phyloP scores from a whole-genome alignment of 352 stramenopile species.

The Phytophthora colocasiae region DNA sequence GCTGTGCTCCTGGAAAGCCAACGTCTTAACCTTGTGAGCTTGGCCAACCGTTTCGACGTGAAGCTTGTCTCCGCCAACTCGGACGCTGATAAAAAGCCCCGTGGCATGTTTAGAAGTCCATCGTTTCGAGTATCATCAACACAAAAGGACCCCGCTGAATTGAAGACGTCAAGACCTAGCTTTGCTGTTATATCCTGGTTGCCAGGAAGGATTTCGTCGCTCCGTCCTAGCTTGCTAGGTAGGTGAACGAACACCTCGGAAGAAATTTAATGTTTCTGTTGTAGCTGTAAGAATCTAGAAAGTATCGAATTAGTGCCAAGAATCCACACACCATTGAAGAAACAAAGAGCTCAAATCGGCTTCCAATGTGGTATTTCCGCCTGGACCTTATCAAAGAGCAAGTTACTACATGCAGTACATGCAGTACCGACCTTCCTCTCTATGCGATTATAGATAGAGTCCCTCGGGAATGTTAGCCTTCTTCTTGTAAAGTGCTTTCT shows the following conservation, averaged over 20 bases:
- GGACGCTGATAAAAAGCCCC: constrained; percentile 23
- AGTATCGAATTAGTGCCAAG: constrained; percentile 29
- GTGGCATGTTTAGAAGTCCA: constrained; percentile 19
- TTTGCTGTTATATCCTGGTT: constrained; percentile 49
- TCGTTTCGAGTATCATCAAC: constrained; percentile 25
- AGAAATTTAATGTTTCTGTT: constrained; percentile 10
- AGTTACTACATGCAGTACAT: neutral
- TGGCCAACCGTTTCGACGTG: constrained; percentile 63
- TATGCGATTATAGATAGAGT: constrained; percentile 95
- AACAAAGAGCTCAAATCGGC: constrained; percentile 31
- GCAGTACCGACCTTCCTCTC: constrained; percentile 10
- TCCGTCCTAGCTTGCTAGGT: constrained; percentile 29
- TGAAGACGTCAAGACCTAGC: constrained; percentile 24
- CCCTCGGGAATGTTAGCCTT: constrained; percentile 99
- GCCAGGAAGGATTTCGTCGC: constrained; percentile 32
- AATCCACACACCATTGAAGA: constrained; percentile 16
- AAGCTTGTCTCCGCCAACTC: constrained; percentile 30
- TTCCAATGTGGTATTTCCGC: constrained; percentile 32
- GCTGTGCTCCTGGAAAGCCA: constrained; percentile 35
- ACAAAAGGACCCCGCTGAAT: constrained; percentile 17
- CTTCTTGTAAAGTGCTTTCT: constrained; percentile 99
- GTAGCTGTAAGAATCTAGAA: constrained; percentile 22
- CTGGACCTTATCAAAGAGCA: constrained; percentile 27
- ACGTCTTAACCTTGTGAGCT: constrained; percentile 31
- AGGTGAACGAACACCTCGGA: constrained; percentile 26